phyloP scores from a whole-genome alignment of 192 early-diverging fungal genomes.

The Gorgonomyces haynaldii region DNA sequence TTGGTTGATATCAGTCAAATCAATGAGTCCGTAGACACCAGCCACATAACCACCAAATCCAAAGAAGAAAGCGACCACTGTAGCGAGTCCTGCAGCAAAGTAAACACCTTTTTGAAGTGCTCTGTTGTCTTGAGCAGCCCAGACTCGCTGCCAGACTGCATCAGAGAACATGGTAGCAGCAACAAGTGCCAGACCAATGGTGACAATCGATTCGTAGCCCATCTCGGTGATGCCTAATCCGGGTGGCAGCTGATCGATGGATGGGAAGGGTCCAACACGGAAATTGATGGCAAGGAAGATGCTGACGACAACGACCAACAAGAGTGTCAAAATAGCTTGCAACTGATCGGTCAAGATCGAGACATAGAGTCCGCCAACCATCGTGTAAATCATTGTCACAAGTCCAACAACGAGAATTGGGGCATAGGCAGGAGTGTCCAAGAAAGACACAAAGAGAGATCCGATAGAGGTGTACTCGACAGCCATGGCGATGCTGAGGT shows the following conservation, averaged over 20 bases:
- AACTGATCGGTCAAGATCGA: conserved; percentile 31
- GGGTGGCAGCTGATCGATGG: conserved; percentile 15
- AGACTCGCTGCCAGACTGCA: conserved; percentile 41
- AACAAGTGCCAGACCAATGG: conserved; percentile 24
- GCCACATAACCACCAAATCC: conserved; percentile 35
- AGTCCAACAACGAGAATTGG: conserved; percentile 29
- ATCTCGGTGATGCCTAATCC: conserved; percentile 17
- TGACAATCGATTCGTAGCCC: conserved; percentile 28
- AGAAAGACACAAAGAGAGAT: conserved; percentile 17
- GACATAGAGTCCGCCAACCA: conserved; percentile 34
- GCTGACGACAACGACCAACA: conserved; percentile 14
- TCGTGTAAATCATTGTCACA: conserved; percentile 34
- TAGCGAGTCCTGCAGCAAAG: conserved; percentile 18
- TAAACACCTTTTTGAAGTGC: conserved; percentile 17
- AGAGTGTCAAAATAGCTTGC: conserved; percentile 21
- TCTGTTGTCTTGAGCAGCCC: conserved; percentile 24
- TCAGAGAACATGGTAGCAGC: conserved; percentile 34
- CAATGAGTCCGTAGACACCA: conserved; percentile 20
- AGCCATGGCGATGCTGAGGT: conserved; percentile 21
- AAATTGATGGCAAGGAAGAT: conserved; percentile 33
- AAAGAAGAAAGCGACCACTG: conserved; percentile 24
- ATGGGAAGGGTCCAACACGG: conserved; percentile 7
- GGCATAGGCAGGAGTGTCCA: conserved; percentile 17
- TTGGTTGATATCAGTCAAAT: conserved; percentile 1
- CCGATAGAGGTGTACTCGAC: conserved; percentile 33